Conservation (phyloP, 2,329 filamentous ascomycete species). For the Talaromyces piceae region DNA sequence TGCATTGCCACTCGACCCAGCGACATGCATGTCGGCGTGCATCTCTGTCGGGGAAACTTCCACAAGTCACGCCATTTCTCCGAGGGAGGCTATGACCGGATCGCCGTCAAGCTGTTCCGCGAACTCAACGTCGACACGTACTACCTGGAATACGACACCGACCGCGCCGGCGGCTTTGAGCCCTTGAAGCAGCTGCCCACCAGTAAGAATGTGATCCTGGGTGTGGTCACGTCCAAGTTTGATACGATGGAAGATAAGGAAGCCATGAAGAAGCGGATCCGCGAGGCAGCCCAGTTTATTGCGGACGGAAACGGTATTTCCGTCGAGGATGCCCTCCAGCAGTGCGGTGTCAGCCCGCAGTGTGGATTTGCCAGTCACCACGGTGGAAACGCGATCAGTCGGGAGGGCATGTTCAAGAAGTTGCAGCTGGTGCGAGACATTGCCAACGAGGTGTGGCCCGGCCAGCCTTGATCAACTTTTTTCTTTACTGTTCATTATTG, state of each 20-base stretch:
- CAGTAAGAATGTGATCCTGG: slow-evolving; percentile 57
- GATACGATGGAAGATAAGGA: slow-evolving; percentile 56
- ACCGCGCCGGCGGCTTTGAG: slow-evolving; percentile 58
- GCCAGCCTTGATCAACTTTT: slow-evolving; percentile 35
- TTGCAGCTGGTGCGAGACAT: slow-evolving; percentile 62
- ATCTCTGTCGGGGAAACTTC: slow-evolving; percentile 63
- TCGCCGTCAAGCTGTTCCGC: slow-evolving; percentile 59
- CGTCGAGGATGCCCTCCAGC: slow-evolving; percentile 60
- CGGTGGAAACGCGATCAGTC: slow-evolving; percentile 60
- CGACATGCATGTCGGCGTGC: slow-evolving; percentile 70
- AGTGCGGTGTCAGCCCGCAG: slow-evolving; percentile 62
- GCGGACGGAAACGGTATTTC: slow-evolving; percentile 59
- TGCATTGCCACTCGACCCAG: slow-evolving; percentile 54
- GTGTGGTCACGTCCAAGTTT: slow-evolving; percentile 58
- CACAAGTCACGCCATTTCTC: slow-evolving; percentile 59
- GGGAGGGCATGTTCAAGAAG: slow-evolving; percentile 67
- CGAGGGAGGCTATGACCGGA: slow-evolving; percentile 60
- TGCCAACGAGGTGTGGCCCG: slow-evolving; percentile 65
- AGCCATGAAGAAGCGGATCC: slow-evolving; percentile 53
- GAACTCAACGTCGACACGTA: slow-evolving; percentile 59
- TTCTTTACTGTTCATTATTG: not conserved
- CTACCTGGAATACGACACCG: slow-evolving; percentile 63
- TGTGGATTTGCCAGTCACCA: slow-evolving; percentile 70
- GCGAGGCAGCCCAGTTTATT: slow-evolving; percentile 59
- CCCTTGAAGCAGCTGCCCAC: slow-evolving; percentile 54